phyloP scores from a whole-genome alignment of 169 alveolate species.

The Plasmodium gallinaceum region DNA sequence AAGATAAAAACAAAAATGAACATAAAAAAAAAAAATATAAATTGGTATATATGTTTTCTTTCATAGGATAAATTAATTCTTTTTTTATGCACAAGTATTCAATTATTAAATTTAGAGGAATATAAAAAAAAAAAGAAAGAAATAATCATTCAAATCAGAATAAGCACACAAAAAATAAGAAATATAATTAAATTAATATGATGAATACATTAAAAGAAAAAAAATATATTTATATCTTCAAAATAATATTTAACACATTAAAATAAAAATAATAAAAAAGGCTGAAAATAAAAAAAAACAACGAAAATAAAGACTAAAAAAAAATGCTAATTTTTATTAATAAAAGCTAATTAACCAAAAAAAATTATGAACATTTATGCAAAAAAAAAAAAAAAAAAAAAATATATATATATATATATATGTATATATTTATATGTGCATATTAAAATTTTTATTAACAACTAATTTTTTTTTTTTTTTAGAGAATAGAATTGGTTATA shows the following conservation, averaged over 20 bases:
- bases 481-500: constrained; percentile 3
- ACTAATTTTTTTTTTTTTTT: constrained; percentile 24
- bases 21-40: too few species aligned
- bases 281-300: not conserved
- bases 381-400: constrained; percentile 22
- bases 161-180: too few species aligned
- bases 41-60: too few species aligned
- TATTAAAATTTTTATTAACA: constrained; percentile 38
- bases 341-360: constrained; percentile 29
- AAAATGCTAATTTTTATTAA: not conserved
- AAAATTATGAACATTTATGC: constrained; percentile 28
- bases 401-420: too few species aligned
- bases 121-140: constrained; percentile 7
- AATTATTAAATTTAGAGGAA: not conserved
- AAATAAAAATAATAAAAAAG: not conserved
- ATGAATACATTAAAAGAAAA: too few species aligned
- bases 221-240: too few species aligned
- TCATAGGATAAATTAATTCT: not conserved
- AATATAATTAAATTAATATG: too few species aligned
- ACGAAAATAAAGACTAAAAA: not conserved
- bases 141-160: too few species aligned
- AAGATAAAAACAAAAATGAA: not conserved
- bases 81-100: too few species aligned
- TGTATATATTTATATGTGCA: too few species aligned
- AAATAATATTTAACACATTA: too few species aligned